Base-by-base conservation (phyloP, 2,329 filamentous ascomycete species). In the Botrytis deweyae region DNA sequence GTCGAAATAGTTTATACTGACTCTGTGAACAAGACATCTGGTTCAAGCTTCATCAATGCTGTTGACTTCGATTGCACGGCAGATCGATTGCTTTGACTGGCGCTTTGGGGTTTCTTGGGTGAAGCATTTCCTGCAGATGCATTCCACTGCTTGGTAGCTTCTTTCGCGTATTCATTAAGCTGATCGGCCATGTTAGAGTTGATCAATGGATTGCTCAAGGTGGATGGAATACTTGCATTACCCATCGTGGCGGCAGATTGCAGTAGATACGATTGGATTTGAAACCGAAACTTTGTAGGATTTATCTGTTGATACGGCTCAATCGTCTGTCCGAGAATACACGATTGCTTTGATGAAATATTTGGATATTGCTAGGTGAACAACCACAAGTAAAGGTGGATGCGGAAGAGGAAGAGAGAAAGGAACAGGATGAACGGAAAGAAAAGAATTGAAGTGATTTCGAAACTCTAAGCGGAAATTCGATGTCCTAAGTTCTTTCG, bases 11-110 rank as follows among this genome's bases (percentile, higher is more conserved):
- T 3, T 25, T 38, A 3, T 40, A 72, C 71, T 68, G 20, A 72
- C 71, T 72, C 71, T 9, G 38, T 61, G 14, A 72, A 46, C 25
- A 72, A 44, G 5, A 61, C n/a, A 3, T 68, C 71, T n/a, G 71
- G 62, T 25, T 59, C 10, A n/a, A 58, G 29, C 16, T 46, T 68
- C 38, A 58, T 42, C 38, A 68, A 58, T 29, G 38, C n/a, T 52
- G 18, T 42, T 58, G 66, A 33, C 66, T 58, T 58, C 3, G 66
- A 58, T 33, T 42, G 49, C 40, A 20, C 18, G 40, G 49, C 49
- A 4, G 49, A 58, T 42, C 22, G 6, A 16, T n/a, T 42, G n/a
- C 63, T 66, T n/a, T 65, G 40, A 22, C 62, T 25, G 5, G 18
- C 62, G 20, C n/a, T 14, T 44, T 66, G 42, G 3, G 44, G 36